These are phyloP conservation scores for Fragaria vesca DNA, from an alignment of 306 rosid species.

Conservation along the genomic window DNA sequence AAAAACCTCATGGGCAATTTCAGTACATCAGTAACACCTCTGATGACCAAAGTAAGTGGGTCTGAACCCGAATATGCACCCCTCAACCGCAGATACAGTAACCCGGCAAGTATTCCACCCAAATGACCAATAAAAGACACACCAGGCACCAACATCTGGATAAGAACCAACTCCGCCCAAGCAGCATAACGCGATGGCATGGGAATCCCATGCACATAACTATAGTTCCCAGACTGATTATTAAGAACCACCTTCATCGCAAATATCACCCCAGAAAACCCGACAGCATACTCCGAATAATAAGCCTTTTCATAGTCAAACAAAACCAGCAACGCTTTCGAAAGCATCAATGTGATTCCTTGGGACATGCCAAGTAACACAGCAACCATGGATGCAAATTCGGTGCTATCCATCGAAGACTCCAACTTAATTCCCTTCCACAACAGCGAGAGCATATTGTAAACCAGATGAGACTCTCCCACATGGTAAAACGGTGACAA, in stretches of 20 bases:
- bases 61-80: slow-evolving; percentile 47
- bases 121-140: slow-evolving; percentile 86
- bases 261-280: slow-evolving; percentile 89
- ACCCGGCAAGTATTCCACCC: slow-evolving; percentile 84
- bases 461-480: slow-evolving; percentile 76
- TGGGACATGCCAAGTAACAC: slow-evolving; percentile 66
- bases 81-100: slow-evolving; percentile 57
- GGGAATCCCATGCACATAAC: slow-evolving; percentile 49
- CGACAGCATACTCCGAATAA: slow-evolving; percentile 66
- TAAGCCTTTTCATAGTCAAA: slow-evolving; percentile 61
- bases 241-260: slow-evolving; percentile 91
- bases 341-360: slow-evolving; percentile 60
- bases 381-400: slow-evolving; percentile 73
- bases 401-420: slow-evolving; percentile 55
- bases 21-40: slow-evolving; percentile 40
- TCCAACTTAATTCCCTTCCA: slow-evolving; percentile 92
- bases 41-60: slow-evolving; percentile 38
- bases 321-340: slow-evolving; percentile 64
- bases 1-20: slow-evolving; percentile 53
- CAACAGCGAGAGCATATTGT: slow-evolving; percentile 86
- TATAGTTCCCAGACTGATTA: slow-evolving; percentile 41
- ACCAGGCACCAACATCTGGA: slow-evolving; percentile 74
- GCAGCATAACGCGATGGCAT: slow-evolving; percentile 78
- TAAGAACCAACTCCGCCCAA: slow-evolving; percentile 75
- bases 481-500: slow-evolving; percentile 80